Base-by-base conservation (phyloP, 805 yeast species). In the Danielia reshetovae region DNA sequence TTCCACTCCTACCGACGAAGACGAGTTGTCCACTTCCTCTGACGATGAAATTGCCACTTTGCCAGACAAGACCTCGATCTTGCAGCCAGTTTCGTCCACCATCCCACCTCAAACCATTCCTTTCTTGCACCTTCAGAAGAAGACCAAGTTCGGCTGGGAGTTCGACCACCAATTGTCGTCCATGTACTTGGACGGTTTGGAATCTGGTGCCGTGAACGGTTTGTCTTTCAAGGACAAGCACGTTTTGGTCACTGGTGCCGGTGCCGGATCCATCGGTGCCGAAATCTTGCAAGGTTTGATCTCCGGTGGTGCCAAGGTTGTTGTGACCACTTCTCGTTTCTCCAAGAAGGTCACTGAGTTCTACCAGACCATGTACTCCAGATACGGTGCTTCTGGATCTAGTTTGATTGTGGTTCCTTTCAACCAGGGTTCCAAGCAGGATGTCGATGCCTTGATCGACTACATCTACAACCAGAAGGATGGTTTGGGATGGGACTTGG, bases 261-360 rank as follows among this genome's bases (percentile, higher is more conserved):
- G 98, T 73, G 89, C 86, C 31, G 98, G 97, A 36, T 93, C 98
- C 33, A 93, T 93, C 57, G 98, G 97, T 70, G 96, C 96, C 42
- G 96, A 93, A 65, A 77, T 93, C 49, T 74, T 93, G 59, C 94
- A 86, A 70, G 98, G 98, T 47, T 73, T 93, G 58, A 72, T 93
- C 37, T 80, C 90, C 56, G 98, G 98, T 68, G 99, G 99, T 73
- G 97, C 98, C 30, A 86, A 84, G 63, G 97, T 89, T 51, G 72
- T 93, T 57, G 96, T 90, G 38, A 93, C 99, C 30, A 93, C 99
- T 34, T 88, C 96, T 18, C 78, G 96, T 64, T 93, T 84, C 76
- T 85, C 95, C 45, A 85, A 86, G 72, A 77, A 81, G 61, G 95
- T 87, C 32, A 89, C 97, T 36, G 97, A 93, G 66, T 90, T 80